Conservation (phyloP, 2,329 filamentous ascomycete genomes). For the Cladophialophora carrionii region DNA sequence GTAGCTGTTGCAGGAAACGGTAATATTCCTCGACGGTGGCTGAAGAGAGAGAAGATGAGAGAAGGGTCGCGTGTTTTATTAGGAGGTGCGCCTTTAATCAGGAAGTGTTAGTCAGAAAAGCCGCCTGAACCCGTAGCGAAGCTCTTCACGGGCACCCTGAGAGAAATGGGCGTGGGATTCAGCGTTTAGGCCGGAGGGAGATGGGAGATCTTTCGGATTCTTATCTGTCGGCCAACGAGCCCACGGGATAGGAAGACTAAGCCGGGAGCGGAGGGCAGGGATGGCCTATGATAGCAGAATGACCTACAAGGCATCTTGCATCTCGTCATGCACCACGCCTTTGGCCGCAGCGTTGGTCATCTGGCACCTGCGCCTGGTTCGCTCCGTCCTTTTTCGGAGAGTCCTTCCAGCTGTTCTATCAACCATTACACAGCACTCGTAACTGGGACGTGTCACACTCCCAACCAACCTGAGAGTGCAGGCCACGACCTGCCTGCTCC, state of each 20-base stretch:
- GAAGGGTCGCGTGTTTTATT: background rate
- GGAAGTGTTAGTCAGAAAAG: conserved; percentile 17
- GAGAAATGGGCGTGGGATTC: conserved; percentile 7
- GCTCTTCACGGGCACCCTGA: background rate
- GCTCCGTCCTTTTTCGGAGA: conserved; percentile 9
- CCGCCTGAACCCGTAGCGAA: conserved; percentile 14
- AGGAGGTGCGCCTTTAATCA: conserved; percentile 3
- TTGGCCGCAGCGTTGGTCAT: conserved; percentile 19
- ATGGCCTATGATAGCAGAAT: conserved; percentile 15
- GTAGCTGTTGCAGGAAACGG: background rate
- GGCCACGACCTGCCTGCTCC: conserved; percentile 11
- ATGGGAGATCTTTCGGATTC: conserved; percentile 13
- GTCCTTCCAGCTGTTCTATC: conserved; percentile 16
- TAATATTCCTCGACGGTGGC: conserved; percentile 1
- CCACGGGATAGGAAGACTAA: conserved; percentile 9
- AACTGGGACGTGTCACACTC: conserved; percentile 16
- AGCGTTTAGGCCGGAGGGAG: conserved; percentile 5
- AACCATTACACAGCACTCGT: conserved; percentile 9
- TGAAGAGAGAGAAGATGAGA: conserved; percentile 4
- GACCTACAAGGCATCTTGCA: conserved; percentile 14
- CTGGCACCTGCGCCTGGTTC: conserved; percentile 18
- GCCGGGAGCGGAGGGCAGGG: conserved; percentile 13
- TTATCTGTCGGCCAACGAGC: conserved; percentile 14
- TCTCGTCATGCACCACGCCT: conserved; percentile 20
- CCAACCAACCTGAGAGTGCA: conserved; percentile 8